phyloP scores from a whole-genome alignment of 805 yeast genomes.

The Limtongia smithiae region DNA sequence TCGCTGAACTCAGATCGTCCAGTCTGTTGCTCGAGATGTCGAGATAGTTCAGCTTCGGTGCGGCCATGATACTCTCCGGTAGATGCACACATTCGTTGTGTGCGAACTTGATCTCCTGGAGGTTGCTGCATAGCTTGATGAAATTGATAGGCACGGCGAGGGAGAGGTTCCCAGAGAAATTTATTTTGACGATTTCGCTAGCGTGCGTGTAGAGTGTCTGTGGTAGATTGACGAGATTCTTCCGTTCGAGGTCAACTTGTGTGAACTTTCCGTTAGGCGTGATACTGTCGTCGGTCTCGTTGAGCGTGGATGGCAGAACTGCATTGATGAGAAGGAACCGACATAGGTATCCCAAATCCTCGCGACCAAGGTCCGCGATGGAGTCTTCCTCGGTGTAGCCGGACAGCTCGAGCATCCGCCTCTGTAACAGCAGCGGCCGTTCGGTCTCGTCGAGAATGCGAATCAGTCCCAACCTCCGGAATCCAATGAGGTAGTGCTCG shows the following conservation, averaged over 20 bases:
- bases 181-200: constrained; percentile 72
- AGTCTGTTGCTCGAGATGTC: constrained; percentile 78
- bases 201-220: constrained; percentile 76
- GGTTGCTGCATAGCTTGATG: constrained; percentile 72
- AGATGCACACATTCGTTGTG: constrained; percentile 68
- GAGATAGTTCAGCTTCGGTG: constrained; percentile 60
- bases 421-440: constrained; percentile 72
- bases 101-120: constrained; percentile 29
- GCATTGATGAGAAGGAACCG: constrained; percentile 56
- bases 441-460: constrained; percentile 67
- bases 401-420: constrained; percentile 63
- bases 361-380: constrained; percentile 72
- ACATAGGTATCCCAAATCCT: constrained; percentile 76
- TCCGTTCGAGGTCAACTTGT: constrained; percentile 66
- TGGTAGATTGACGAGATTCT: constrained; percentile 80
- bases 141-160: constrained; percentile 80
- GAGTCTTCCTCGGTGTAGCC: constrained; percentile 80
- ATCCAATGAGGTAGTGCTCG: constrained; percentile 70
- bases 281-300: constrained; percentile 10
- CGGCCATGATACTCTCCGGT: constrained; percentile 68
- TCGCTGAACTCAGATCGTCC: constrained; percentile 46
- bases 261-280: constrained; percentile 49
- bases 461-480: constrained; percentile 40
- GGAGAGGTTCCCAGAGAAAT: constrained; percentile 83
- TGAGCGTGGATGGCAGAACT: constrained; percentile 21